phyloP scores from a whole-genome alignment of 345 rosid species.

The Garcia nutans region DNA sequence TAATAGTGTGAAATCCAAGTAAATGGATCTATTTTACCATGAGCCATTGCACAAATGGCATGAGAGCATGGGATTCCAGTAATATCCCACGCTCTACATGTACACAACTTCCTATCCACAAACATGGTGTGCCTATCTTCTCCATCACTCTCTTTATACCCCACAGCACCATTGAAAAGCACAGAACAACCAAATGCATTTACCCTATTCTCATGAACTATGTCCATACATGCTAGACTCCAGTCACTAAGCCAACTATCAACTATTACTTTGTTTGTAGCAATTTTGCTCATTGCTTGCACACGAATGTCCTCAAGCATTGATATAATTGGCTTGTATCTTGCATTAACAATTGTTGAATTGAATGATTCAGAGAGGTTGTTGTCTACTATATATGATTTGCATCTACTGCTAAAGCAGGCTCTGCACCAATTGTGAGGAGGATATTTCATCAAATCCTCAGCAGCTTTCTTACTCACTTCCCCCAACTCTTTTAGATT shows the following conservation, averaged over 20 bases:
- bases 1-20: too few species aligned
- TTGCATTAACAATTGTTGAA: not conserved
- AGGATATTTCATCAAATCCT: too few species aligned
- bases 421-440: not conserved
- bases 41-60: not conserved
- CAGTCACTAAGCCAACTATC: not conserved
- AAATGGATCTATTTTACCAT: not conserved
- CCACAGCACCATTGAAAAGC: not conserved
- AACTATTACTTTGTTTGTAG: accelerated
- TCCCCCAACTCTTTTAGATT: too few species aligned
- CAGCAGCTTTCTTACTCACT: too few species aligned
- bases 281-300: not conserved
- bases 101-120: not conserved
- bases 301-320: not conserved
- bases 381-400: not conserved
- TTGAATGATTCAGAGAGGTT: not conserved
- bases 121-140: not conserved
- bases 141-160: not conserved
- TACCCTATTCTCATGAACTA: not conserved
- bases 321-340: not conserved
- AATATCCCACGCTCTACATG: not conserved
- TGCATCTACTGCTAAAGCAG: not conserved
- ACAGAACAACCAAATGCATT: not conserved
- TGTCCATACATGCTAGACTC: not conserved
- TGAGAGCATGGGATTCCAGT: not conserved